Evolutionary conservation across 2,329 filamentous ascomycete species (phyloP).

Genomic region (Xylariales sp.): DNA sequence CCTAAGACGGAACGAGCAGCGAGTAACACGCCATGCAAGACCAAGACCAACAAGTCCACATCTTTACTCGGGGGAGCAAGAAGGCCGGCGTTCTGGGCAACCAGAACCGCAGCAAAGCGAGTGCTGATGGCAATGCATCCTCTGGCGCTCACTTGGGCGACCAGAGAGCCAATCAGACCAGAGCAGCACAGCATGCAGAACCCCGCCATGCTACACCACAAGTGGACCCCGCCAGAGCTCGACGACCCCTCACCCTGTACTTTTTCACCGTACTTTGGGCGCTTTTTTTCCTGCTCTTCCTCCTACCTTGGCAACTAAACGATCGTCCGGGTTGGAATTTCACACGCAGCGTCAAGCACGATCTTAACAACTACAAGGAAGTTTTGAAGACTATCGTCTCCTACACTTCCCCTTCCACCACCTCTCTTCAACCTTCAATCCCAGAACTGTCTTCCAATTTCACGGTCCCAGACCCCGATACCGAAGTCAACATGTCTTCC

Average conservation of each 20-base stretch:
- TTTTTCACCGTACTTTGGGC: slow-evolving; percentile 23
- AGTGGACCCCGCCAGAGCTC: no score
- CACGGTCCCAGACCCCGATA: slow-evolving; percentile 11
- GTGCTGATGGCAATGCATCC: no score
- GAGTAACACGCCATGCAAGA: no score
- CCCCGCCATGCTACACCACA: no score
- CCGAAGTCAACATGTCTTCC: slow-evolving; percentile 22
- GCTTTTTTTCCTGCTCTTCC: slow-evolving; percentile 23
- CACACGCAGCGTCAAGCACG: slow-evolving; percentile 18
- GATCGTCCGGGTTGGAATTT: slow-evolving; percentile 22
- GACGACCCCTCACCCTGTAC: slow-evolving; percentile 24
- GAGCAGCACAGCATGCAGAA: not conserved
- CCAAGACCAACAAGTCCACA: no score
- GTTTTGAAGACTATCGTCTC: slow-evolving; percentile 13
- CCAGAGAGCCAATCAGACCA: slow-evolving; percentile 6
- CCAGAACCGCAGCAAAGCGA: not conserved
- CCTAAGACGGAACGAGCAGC: no score
- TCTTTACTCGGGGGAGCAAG: not conserved
- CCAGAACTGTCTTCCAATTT: slow-evolving; percentile 10
- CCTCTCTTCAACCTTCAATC: not conserved
- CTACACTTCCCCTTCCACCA: slow-evolving; percentile 9
- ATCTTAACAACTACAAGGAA: slow-evolving; percentile 18
- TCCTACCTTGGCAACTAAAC: slow-evolving; percentile 22
- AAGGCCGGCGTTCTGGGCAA: not conserved
- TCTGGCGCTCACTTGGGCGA: no score